phyloP scores from a whole-genome alignment of 306 rosid genomes.

The Nissolia schottii region DNA sequence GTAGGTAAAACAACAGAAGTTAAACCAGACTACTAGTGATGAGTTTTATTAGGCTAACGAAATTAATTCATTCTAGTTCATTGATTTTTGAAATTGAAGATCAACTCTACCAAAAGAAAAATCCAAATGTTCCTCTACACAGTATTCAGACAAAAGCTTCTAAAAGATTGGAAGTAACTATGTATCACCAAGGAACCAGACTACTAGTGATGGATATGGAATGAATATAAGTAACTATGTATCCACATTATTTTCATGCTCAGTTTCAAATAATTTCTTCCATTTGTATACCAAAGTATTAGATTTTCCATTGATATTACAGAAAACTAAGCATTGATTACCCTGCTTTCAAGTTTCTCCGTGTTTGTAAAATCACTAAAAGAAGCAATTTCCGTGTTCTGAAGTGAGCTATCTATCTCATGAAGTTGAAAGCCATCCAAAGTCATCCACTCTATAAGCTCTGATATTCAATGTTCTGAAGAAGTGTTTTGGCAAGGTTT shows the following conservation, averaged over 20 bases:
- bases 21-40: neutral
- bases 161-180: constrained; percentile 1
- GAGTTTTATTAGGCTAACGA: neutral
- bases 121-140: neutral
- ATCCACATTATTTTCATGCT: no score
- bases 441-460: constrained; percentile 4
- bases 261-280: constrained; percentile 23
- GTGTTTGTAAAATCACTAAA: constrained; percentile 14
- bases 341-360: constrained; percentile 15
- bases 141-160: constrained; percentile 20
- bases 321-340: constrained; percentile 22
- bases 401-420: constrained; percentile 27
- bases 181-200: constrained; percentile 6
- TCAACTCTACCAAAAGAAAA: neutral
- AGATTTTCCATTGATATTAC: constrained; percentile 20
- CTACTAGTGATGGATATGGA: no score
- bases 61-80: neutral
- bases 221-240: no score
- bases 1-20: neutral
- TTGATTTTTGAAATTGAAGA: constrained; percentile 4
- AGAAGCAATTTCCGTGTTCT: constrained; percentile 27
- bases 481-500: constrained; percentile 21
- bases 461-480: constrained; percentile 6
- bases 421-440: constrained; percentile 22
- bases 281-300: constrained; percentile 13